Evolutionary conservation across 441 rosid species (phyloP), one percentile per base, ranked within the genome.

Genomic region (Gossypium trilobum): DNA sequence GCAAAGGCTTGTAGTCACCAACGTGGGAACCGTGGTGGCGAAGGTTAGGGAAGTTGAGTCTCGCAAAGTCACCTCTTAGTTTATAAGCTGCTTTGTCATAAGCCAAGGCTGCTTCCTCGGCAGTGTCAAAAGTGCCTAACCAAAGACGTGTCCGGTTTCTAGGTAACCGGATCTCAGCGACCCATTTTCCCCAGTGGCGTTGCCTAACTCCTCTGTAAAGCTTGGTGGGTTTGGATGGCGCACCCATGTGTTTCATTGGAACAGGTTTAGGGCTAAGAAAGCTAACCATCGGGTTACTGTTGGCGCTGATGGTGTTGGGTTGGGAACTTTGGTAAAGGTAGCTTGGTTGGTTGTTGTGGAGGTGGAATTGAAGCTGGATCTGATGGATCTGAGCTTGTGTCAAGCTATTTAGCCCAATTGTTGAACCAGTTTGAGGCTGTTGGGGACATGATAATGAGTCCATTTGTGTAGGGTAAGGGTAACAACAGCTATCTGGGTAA

Each of bases 131-230:
- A 1, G 90, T 87, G 13, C 90, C 90, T 7, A 87, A 84, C 91
- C 91, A 87, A 33, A 87, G 89, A 70, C 91, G 85, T 23, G 89
- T 82, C 8, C 89, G 84, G 78, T 87, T 85, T 20, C 81, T 84
- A 51, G 91, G 91, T 0, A 87, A 71, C 71, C 91, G 88, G 73
- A 87, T 87, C 91, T 87, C 91, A n/a, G 89, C 91, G 36, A 87
- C 91, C 91, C 91, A 87, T 66, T 87, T 87, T 0, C 91, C 91
- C 91, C 91, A 87, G 78, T 87, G 91, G 48, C 91, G 79, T 57
- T 87, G 91, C 72, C 91, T 78, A 22, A 87, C 91, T 1, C 91
- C 91, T 52, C 88, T 79, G 84, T 82, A 87, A 0, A 87, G 83
- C 83, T 87, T 87, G 73, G 81, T 73, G 56, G 88, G 84, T 64